phyloP scores from a whole-genome alignment of 768 basidiomycete genomes.

The Mycena galopus region DNA sequence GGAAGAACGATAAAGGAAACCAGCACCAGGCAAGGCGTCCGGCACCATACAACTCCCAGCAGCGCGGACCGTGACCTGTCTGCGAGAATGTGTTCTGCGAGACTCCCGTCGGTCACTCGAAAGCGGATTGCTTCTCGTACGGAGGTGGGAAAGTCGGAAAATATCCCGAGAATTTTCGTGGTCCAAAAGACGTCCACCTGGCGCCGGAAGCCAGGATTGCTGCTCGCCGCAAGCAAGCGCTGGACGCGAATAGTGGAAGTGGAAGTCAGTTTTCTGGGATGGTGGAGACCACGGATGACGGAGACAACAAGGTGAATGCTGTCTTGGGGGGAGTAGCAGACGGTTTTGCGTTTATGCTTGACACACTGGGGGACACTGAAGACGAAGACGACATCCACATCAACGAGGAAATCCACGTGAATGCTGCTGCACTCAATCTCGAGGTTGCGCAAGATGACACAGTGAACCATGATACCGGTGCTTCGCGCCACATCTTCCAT shows the following conservation, averaged over 20 bases:
- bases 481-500: no score
- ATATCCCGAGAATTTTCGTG: constrained; percentile 24
- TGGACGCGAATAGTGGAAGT: not conserved
- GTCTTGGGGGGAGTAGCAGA: not conserved
- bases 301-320: not conserved
- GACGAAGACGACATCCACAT: constrained; percentile 7
- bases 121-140: constrained; percentile 42
- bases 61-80: constrained; percentile 7
- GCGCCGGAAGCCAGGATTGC: constrained; percentile 24
- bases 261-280: constrained; percentile 21
- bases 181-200: constrained; percentile 22
- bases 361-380: not conserved
- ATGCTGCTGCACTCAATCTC: not conserved
- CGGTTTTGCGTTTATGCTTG: constrained; percentile 8
- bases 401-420: constrained; percentile 9
- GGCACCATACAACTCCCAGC: not conserved
- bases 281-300: constrained; percentile 17
- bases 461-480: constrained; percentile 32
- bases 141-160: constrained; percentile 47
- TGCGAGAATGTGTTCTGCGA: no score
- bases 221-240: constrained; percentile 12
- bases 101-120: constrained; percentile 34
- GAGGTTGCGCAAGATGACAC: constrained; percentile 11
- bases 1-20: not conserved
- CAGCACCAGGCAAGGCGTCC: not conserved